phyloP scores from a whole-genome alignment of 2,329 filamentous ascomycete genomes.

The Phialophora expanda region DNA sequence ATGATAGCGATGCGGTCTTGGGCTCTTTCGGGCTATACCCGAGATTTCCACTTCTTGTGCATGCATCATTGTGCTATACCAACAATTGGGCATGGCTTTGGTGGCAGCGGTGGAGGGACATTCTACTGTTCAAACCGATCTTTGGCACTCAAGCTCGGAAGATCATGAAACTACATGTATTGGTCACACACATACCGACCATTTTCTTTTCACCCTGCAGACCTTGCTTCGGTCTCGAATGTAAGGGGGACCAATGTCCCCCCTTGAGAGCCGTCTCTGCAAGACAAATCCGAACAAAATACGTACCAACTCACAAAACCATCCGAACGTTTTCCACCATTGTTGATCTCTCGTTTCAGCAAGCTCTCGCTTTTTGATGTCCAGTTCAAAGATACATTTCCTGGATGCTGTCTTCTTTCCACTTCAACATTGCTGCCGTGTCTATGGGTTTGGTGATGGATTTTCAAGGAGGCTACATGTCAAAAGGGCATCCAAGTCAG shows the following conservation, averaged over 20 bases:
- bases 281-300: constrained; percentile 15
- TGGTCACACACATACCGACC: constrained; percentile 14
- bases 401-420: constrained; percentile 11
- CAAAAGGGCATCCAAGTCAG: background rate
- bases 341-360: constrained; percentile 37
- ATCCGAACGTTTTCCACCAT: constrained; percentile 17
- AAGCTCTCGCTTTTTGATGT: constrained; percentile 29
- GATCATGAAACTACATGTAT: constrained; percentile 2
- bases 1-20: constrained; percentile 18
- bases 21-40: constrained; percentile 10
- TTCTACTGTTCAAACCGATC: constrained; percentile 10
- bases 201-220: constrained; percentile 1
- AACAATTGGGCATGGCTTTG: constrained; percentile 24
- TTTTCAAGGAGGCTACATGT: background rate
- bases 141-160: constrained; percentile 13
- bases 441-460: background rate
- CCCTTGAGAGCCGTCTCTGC: background rate
- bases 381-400: constrained; percentile 13
- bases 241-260: background rate
- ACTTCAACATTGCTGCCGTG: background rate
- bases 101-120: constrained; percentile 3
- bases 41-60: constrained; percentile 21
- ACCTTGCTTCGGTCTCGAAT: background rate
- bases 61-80: constrained; percentile 26
- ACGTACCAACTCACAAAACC: constrained; percentile 11